Evolutionary conservation across 352 stramenopile genomes (phyloP).

Genomic region (Globisporangium rhizosaccharum): DNA sequence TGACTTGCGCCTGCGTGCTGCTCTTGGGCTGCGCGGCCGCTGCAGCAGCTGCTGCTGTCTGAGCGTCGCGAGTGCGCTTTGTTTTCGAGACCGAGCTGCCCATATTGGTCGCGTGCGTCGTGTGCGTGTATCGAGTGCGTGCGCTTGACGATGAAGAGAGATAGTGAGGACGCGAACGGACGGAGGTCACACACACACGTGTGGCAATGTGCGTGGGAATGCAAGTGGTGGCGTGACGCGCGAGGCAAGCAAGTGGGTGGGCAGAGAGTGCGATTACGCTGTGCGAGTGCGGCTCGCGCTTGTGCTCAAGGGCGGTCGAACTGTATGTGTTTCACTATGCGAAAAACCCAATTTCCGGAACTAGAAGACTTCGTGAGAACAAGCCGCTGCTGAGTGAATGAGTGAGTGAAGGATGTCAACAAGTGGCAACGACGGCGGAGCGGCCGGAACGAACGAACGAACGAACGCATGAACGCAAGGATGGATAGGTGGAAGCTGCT

Average conservation of each 20-base stretch:
- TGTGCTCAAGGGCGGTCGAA: neutral
- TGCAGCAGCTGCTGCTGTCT: neutral
- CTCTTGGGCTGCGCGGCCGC: slow-evolving; percentile 9
- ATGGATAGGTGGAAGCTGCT: neutral
- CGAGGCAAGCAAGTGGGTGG: no score
- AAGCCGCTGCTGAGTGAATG: neutral
- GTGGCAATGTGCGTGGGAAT: no score
- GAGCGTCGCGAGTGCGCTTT: slow-evolving; percentile 23
- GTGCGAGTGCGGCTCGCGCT: neutral
- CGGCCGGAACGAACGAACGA: neutral
- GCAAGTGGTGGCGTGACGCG: no score
- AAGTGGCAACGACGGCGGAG: neutral
- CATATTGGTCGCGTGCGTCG: neutral
- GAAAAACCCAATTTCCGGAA: neutral
- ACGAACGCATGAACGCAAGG: no score
- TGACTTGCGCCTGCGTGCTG: slow-evolving; percentile 53
- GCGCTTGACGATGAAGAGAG: no score
- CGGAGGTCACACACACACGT: no score
- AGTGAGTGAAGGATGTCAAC: no score
- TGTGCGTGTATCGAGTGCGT: neutral
- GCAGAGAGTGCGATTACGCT: no score
- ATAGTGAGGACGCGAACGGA: no score
- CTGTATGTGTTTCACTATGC: no score
- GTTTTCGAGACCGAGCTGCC: slow-evolving; percentile 44
- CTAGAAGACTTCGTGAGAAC: neutral